Evolutionary conservation across 73 alveolate species (phyloP).

Genomic region (Effrenium voratum): DNA sequence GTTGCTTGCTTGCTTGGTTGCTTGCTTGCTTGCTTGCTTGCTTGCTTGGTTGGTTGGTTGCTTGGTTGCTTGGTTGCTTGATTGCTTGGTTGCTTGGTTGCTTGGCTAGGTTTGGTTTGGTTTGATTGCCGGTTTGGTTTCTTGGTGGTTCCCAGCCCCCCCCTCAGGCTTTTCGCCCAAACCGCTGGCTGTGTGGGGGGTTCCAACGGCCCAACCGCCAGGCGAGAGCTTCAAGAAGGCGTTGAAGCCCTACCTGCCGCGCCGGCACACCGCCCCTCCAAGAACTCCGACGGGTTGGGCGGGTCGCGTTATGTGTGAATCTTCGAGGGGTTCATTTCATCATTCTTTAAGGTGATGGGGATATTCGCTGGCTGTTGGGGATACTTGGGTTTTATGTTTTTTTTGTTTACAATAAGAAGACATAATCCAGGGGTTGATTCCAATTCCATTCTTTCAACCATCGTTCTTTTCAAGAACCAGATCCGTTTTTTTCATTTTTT

Average conservation of each 20-base stretch:
- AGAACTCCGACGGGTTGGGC: no score
- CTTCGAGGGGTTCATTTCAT: no score
- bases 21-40: background rate
- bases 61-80: background rate
- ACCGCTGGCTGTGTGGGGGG: background rate
- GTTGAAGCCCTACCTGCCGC: background rate
- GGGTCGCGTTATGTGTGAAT: no score
- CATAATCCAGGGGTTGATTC: no score
- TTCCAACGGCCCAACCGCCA: background rate
- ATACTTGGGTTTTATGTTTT: no score
- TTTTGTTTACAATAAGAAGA: no score
- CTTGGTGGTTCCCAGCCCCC: background rate
- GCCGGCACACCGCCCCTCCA: no score
- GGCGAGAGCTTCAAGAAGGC: background rate
- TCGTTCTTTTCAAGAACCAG: no score
- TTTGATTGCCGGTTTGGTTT: background rate
- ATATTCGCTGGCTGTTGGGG: no score
- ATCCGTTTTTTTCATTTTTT: no score
- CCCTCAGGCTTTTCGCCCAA: background rate
- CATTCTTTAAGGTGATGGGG: no score
- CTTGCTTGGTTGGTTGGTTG: background rate
- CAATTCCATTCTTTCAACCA: no score
- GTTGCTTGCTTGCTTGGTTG: background rate
- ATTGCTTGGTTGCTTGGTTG: background rate
- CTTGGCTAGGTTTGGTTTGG: background rate